These are phyloP conservation scores for Coleophoma crateriformis DNA, from an alignment of 2,329 filamentous ascomycete species.

Conservation along the genomic window DNA sequence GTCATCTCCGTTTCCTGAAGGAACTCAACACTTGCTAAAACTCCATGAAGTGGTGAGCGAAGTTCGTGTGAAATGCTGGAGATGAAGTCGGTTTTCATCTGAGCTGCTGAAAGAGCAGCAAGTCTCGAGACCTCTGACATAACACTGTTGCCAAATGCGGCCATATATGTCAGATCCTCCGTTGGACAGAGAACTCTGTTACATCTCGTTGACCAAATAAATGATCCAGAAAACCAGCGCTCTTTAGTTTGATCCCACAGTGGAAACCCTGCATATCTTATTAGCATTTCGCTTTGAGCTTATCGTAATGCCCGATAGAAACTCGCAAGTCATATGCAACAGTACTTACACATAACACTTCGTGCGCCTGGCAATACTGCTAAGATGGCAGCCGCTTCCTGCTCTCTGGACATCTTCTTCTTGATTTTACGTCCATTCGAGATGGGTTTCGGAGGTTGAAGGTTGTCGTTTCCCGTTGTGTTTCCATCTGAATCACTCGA, in stretches of 20 bases:
- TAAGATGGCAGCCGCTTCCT: slow-evolving; percentile 26
- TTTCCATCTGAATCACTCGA: slow-evolving; percentile 17
- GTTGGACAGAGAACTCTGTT: slow-evolving; percentile 38
- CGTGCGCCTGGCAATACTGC: slow-evolving; percentile 36
- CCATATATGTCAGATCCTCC: slow-evolving; percentile 44
- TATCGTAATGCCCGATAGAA: too few species aligned
- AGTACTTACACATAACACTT: slow-evolving; percentile 30
- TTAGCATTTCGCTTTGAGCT: too few species aligned
- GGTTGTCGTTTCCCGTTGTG: not conserved
- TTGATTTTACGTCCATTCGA: slow-evolving; percentile 4
- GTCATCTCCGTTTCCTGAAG: slow-evolving; percentile 45
- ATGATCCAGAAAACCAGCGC: slow-evolving; percentile 42
- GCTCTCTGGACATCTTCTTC: slow-evolving; percentile 15
- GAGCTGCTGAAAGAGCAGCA: slow-evolving; percentile 31
- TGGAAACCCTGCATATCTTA: slow-evolving; percentile 29
- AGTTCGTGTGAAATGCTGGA: slow-evolving; percentile 57
- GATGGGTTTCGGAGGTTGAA: slow-evolving; percentile 4
- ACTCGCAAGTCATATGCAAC: too few species aligned
- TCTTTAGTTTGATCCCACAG: slow-evolving; percentile 40
- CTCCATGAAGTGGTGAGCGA: slow-evolving; percentile 54
- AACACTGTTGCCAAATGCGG: slow-evolving; percentile 46
- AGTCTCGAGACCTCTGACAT: slow-evolving; percentile 50
- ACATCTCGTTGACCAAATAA: slow-evolving; percentile 40
- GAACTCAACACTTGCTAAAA: slow-evolving; percentile 48
- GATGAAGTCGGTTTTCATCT: slow-evolving; percentile 44